Base-by-base conservation (phyloP, 495 filamentous ascomycete species). In the Thermothielavioides terrestris region DNA sequence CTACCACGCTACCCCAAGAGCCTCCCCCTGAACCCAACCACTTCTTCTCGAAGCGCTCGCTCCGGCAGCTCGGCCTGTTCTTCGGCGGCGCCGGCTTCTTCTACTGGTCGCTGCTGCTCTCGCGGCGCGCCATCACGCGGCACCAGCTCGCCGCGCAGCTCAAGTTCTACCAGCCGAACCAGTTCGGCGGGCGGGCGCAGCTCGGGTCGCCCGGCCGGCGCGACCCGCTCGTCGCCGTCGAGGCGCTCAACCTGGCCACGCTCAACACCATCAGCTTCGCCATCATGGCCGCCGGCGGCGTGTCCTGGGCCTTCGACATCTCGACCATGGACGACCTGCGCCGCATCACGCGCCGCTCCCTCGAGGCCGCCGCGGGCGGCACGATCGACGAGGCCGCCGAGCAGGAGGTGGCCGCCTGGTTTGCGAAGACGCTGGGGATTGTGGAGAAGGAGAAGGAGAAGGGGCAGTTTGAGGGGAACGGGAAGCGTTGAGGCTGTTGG, bases 211-310 rank as follows among this genome's bases (percentile, higher is more conserved):
- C 22, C 23, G 38, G n/a, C n/a, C n/a, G n/a, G 42, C 36, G 23
- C 26, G 77, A 83, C 39, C 69, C 75, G 1, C 52, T 78, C 25
- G 79, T 90, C 18, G 89, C 89, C 0, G 61, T 88, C 36, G 82
- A 91, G 63, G 89, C 89, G 5, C 69, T 95, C 10, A 82, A 79
- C 42, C 64, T 94, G n/a, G 89, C 89, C 0, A 92, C 88, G 0
- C 69, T 94, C 49, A 91, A 92, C 56, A 82, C 88, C 4, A 21
- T 82, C 21, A 82, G 79, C 48, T 77, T 88, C 34, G 75, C 70
- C 10, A 81, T 92, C 65, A 80, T 87, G 77, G 59, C 67, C 12
- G 70, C 69, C 7, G 89, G 89, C 5, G 88, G 80, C 0, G 52
- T 77, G 25, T 59, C 83, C 23, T 92, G 78, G 74, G 80, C 77